Evolutionary conservation across 768 basidiomycete species (phyloP).

Genomic region (Tricholoma terreum): DNA sequence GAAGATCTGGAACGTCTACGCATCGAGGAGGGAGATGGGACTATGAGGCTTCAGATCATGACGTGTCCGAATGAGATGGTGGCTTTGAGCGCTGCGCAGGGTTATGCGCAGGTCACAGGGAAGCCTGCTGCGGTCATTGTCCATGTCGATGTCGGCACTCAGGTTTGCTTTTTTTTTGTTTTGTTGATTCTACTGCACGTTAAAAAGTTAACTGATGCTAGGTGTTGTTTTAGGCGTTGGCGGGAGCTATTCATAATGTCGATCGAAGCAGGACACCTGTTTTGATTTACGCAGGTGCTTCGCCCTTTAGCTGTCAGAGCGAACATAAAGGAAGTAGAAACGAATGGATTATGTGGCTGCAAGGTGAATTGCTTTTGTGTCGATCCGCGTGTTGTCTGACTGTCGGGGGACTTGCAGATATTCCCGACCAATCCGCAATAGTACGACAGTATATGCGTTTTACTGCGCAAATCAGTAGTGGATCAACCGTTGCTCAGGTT

Average conservation of each 20-base stretch:
- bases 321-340: conserved; percentile 64
- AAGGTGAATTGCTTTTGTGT: conserved; percentile 39
- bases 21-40: conserved; percentile 29
- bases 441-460: conserved; percentile 76
- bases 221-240: conserved; percentile 55
- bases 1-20: conserved; percentile 66
- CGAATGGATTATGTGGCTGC: conserved; percentile 73
- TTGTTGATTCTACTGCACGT: not conserved
- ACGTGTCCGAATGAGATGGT: conserved; percentile 80
- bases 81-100: conserved; percentile 68
- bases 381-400: not conserved
- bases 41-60: conserved; percentile 48
- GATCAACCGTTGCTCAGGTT: conserved; percentile 46
- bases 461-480: conserved; percentile 55
- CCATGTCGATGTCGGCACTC: conserved; percentile 71
- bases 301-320: conserved; percentile 53
- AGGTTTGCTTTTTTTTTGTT: conserved; percentile 34
- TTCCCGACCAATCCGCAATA: conserved; percentile 68
- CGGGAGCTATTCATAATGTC: conserved; percentile 71
- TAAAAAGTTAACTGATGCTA: not conserved
- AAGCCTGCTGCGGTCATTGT: conserved; percentile 71
- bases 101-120: conserved; percentile 62
- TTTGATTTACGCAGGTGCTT: conserved; percentile 70
- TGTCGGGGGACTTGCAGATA: conserved; percentile 45
- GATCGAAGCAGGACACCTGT: conserved; percentile 59